phyloP scores from a whole-genome alignment of 306 rosid genomes.

The Fagus crenata region DNA sequence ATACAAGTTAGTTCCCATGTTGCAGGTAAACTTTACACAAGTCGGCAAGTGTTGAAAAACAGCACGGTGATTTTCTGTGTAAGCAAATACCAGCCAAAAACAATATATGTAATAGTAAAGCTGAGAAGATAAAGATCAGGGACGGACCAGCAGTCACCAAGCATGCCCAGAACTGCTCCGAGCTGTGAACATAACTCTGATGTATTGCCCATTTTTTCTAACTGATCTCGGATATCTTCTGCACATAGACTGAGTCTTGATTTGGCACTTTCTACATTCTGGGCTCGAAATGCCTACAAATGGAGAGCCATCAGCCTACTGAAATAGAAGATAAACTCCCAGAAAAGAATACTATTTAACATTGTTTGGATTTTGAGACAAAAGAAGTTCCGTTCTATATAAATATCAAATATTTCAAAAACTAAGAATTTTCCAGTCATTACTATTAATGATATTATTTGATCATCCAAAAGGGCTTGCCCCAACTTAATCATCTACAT shows the following conservation, averaged over 20 bases:
- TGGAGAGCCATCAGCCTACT: conserved; percentile 29
- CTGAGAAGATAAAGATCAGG: conserved; percentile 13
- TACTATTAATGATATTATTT: background rate
- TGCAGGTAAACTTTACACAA: background rate
- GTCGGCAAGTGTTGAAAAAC: conserved; percentile 6
- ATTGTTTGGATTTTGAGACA: background rate
- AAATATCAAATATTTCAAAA: no score
- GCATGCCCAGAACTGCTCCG: conserved; percentile 98
- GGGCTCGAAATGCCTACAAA: conserved; percentile 87
- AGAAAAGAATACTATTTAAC: background rate
- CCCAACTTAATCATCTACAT: conserved; percentile 25
- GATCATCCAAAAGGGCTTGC: background rate
- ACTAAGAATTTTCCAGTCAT: no score
- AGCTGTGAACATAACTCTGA: conserved; percentile 93
- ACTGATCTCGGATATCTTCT: conserved; percentile 70
- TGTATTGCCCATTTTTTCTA: conserved; percentile 69
- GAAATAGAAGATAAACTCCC: conserved; percentile 15
- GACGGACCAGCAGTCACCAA: conserved; percentile 95
- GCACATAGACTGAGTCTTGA: conserved; percentile 87
- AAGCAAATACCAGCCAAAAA: background rate
- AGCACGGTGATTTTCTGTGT: background rate
- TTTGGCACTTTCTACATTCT: conserved; percentile 89
- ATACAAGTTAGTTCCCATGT: background rate
- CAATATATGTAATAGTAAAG: background rate
- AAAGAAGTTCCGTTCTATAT: background rate